Percentiles rank a stretch among this genome's conserved stretches.
phyloP scores from a whole-genome alignment of 2,329 filamentous ascomycete genomes.

The Hypoxylon sp. region DNA sequence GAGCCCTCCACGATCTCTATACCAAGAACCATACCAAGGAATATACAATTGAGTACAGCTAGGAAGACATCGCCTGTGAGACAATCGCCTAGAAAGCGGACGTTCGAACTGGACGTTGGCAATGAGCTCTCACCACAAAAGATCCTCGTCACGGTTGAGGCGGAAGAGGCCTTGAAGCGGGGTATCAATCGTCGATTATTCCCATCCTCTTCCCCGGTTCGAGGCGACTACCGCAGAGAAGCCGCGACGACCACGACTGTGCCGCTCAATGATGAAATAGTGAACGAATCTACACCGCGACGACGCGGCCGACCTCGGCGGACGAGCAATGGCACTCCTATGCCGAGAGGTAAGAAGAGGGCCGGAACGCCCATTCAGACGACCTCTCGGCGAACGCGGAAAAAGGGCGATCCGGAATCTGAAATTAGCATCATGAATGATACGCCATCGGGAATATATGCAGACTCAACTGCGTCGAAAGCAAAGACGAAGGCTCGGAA shows the following conservation, averaged over 20 bases:
- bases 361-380: constrained; percentile 62
- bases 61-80: constrained; percentile 56
- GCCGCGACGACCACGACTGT: constrained; percentile 65
- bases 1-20: constrained; percentile 59
- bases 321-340: constrained; percentile 67
- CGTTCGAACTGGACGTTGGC: constrained; percentile 70
- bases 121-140: constrained; percentile 65
- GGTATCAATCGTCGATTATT: constrained; percentile 56
- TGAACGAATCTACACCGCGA: constrained; percentile 57
- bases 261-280: constrained; percentile 59
- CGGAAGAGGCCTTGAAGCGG: constrained; percentile 52
- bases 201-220: constrained; percentile 58
- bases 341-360: constrained; percentile 63
- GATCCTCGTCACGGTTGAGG: constrained; percentile 70
- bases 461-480: constrained; percentile 52
- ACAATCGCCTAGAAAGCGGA: constrained; percentile 69
- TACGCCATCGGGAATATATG: constrained; percentile 46
- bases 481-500: constrained; percentile 54
- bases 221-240: constrained; percentile 56
- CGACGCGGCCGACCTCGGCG: constrained; percentile 63
- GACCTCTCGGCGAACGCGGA: constrained; percentile 55
- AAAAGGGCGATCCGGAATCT: constrained; percentile 51
- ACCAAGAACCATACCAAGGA: constrained; percentile 57
- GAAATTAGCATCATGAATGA: constrained; percentile 49
- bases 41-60: constrained; percentile 45